These are phyloP conservation scores for Vitis riparia DNA, from an alignment of 164 flowering plant genomes.

Conservation along the genomic window DNA sequence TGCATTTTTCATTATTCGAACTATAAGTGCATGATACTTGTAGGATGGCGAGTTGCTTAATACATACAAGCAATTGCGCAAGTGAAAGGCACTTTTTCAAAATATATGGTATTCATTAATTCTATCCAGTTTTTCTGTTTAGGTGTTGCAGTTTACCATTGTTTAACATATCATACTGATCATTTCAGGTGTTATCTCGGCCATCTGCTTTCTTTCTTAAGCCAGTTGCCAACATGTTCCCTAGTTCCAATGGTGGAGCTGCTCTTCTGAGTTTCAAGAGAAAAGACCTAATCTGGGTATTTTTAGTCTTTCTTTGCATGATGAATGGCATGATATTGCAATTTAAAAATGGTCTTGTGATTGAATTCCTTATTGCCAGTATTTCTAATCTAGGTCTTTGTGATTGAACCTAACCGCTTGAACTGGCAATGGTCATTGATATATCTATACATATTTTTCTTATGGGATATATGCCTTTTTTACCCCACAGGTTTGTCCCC, in stretches of 20 bases:
- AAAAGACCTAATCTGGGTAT: slow-evolving; percentile 84
- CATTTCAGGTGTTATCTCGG: slow-evolving; percentile 60
- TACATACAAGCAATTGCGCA: neutral
- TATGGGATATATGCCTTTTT: slow-evolving; percentile 5
- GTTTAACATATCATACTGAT: slow-evolving; percentile 1
- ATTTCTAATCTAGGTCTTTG: no score
- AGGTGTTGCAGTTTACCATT: neutral
- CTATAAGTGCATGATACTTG: no score
- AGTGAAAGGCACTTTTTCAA: neutral
- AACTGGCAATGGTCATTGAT: neutral
- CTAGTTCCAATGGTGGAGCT: slow-evolving; percentile 47
- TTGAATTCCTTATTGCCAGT: neutral
- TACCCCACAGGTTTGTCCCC: slow-evolving; percentile 72
- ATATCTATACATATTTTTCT: neutral
- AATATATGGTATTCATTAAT: neutral
- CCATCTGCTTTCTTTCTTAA: slow-evolving; percentile 78
- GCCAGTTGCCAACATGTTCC: slow-evolving; percentile 55
- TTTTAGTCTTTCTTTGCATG: slow-evolving; percentile 1
- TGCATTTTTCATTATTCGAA: no score
- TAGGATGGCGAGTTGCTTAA: neutral
- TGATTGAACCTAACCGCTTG: neutral
- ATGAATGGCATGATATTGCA: neutral
- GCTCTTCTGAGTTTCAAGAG: slow-evolving; percentile 74
- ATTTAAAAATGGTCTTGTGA: neutral
- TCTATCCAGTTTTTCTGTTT: neutral